These are phyloP conservation scores for Hypomontagnella submonticulosa DNA, from an alignment of 495 filamentous ascomycete genomes.

Conservation along the genomic window DNA sequence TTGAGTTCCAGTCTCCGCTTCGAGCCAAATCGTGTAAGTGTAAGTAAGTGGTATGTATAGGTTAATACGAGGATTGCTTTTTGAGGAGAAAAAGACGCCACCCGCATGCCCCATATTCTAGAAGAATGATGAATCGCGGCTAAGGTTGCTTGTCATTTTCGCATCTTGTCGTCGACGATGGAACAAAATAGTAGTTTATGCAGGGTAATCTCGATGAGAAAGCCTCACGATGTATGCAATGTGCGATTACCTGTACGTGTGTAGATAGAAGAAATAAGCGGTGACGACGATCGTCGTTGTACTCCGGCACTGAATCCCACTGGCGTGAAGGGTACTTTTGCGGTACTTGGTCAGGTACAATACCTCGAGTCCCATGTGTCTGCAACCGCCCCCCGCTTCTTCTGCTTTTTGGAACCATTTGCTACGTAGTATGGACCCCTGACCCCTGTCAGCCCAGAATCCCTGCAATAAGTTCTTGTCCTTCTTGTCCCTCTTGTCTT, in stretches of 20 bases:
- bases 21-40: conserved; percentile 5
- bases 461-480: conserved; percentile 6
- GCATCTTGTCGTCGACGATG: neutral
- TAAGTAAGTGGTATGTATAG: conserved; percentile 9
- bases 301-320: conserved; percentile 20
- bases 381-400: conserved; percentile 39
- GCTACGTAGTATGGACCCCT: conserved; percentile 20
- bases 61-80: conserved; percentile 11
- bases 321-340: conserved; percentile 27
- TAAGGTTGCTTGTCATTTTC: neutral
- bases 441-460: conserved; percentile 28
- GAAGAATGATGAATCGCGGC: conserved; percentile 14
- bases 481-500: too few species aligned
- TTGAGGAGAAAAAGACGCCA: neutral
- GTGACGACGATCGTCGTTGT: conserved; percentile 36
- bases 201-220: conserved; percentile 11
- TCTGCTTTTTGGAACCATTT: conserved; percentile 41
- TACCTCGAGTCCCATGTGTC: conserved; percentile 36
- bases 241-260: neutral
- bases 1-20: conserved; percentile 29
- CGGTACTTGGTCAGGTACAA: conserved; percentile 33
- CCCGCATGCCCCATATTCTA: conserved; percentile 14
- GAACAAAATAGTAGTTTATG: neutral
- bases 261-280: conserved; percentile 25
- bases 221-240: conserved; percentile 10